phyloP scores from a whole-genome alignment of 768 basidiomycete species.

The Serendipita vermifera region DNA sequence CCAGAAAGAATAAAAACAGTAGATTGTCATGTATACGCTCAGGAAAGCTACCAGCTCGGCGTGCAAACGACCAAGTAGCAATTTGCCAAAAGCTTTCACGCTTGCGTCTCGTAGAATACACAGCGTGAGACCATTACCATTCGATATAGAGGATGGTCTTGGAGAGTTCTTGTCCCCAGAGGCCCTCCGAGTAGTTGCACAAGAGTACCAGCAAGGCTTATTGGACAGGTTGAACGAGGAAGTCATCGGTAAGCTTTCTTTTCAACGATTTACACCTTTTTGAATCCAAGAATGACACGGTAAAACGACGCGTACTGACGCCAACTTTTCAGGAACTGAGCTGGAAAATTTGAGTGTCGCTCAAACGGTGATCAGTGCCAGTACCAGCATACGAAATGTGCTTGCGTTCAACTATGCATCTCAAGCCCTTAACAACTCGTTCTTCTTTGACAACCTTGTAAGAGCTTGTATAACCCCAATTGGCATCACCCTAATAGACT shows the following conservation, averaged over 20 bases:
- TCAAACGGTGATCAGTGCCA: conserved; percentile 59
- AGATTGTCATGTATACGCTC: not conserved
- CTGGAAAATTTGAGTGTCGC: conserved; percentile 45
- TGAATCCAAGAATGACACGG: not conserved
- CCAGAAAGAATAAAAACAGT: not conserved
- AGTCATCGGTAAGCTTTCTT: conserved; percentile 44
- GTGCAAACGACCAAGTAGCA: conserved; percentile 19
- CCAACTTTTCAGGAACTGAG: conserved; percentile 34
- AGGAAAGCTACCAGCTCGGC: conserved; percentile 1
- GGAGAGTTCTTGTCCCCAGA: conserved; percentile 63
- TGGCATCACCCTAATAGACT: not conserved
- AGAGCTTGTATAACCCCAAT: conserved; percentile 23
- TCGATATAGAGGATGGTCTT: conserved; percentile 56
- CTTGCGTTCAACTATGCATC: conserved; percentile 85
- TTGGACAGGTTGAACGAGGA: conserved; percentile 64
- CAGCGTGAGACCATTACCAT: conserved; percentile 39
- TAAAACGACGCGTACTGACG: not conserved
- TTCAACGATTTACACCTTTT: conserved; percentile 8
- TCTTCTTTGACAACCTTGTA: conserved; percentile 82
- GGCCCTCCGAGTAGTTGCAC: conserved; percentile 57
- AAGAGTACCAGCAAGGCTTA: conserved; percentile 79
- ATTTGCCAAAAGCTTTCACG: conserved; percentile 29
- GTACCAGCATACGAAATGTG: conserved; percentile 41
- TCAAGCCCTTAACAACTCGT: conserved; percentile 86
- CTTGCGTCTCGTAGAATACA: conserved; percentile 20